A percentile compares a stretch with the other conserved stretches of the same genome.
Conservation (phyloP, 306 rosid species). For the Leucaena leucocephala region DNA sequence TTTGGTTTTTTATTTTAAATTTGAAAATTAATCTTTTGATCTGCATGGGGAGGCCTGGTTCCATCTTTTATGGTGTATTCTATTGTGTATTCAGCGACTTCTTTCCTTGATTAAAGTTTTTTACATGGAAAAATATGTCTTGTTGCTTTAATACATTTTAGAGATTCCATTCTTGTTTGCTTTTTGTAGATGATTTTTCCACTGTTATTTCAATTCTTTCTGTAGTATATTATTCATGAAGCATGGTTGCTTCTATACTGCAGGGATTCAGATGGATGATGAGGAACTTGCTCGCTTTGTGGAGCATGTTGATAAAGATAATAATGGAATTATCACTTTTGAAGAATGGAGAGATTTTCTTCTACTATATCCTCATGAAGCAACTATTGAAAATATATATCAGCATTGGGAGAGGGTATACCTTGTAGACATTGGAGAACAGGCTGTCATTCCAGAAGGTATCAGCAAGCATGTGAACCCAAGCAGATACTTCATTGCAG, state of each 20-base stretch:
- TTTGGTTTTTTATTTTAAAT: neutral
- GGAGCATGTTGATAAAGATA: constrained; percentile 65
- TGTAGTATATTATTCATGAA: constrained; percentile 38
- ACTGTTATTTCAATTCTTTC: neutral
- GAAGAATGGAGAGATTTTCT: constrained; percentile 72
- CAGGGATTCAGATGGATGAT: constrained; percentile 59
- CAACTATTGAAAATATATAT: constrained; percentile 59
- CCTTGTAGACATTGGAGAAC: constrained; percentile 63
- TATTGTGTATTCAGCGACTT: constrained; percentile 4
- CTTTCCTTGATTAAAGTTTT: constrained; percentile 18
- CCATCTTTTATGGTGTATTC: constrained; percentile 24
- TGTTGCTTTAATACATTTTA: neutral
- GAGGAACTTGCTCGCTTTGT: constrained; percentile 60
- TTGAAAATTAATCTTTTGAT: constrained; percentile 24
- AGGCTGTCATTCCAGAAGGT: constrained; percentile 65
- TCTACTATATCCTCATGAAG: constrained; percentile 63
- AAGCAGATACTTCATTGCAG: constrained; percentile 53
- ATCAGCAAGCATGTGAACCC: constrained; percentile 58
- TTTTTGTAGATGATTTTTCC: constrained; percentile 17
- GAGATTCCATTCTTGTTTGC: constrained; percentile 22
- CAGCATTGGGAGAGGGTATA: constrained; percentile 60
- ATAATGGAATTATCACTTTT: constrained; percentile 60
- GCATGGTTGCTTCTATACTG: constrained; percentile 37
- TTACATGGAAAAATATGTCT: constrained; percentile 3
- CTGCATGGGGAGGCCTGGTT: constrained; percentile 17